Conservation (phyloP, 2,329 filamentous ascomycete genomes). For the Aaosphaeria pasadenensis region DNA sequence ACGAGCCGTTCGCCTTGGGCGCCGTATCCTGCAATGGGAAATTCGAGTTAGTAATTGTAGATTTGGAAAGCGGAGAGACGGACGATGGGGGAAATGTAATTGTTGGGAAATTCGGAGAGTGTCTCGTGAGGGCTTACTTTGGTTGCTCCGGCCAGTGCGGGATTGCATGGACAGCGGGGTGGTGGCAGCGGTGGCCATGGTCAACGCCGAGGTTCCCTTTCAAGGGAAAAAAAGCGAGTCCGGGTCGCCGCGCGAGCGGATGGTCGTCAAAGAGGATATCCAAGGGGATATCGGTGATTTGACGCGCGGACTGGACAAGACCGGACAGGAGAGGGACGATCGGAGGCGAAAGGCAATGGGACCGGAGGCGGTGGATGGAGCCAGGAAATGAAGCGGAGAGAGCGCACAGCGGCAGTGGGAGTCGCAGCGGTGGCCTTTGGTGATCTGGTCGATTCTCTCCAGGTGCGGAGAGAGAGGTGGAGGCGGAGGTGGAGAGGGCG, state of each 20-base stretch:
- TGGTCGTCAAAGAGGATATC: too few relatives aligned
- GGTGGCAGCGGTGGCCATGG: constrained; percentile 34
- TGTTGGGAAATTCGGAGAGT: background rate
- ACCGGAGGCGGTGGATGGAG: background rate
- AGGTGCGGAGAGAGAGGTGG: background rate
- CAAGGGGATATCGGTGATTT: too few relatives aligned
- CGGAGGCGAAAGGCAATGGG: background rate
- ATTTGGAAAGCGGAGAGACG: background rate
- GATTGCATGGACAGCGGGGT: constrained; percentile 56
- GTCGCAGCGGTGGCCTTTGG: too few relatives aligned
- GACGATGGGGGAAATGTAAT: background rate
- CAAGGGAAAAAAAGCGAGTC: background rate
- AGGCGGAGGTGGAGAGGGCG: background rate
- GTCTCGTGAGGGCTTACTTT: constrained; percentile 62
- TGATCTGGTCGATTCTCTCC: too few relatives aligned
- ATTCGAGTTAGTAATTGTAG: constrained; percentile 12
- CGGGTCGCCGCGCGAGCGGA: background rate
- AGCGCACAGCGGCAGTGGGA: background rate
- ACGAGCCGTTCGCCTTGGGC: constrained; percentile 90
- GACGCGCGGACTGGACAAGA: background rate
- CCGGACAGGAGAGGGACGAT: background rate
- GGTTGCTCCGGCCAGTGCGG: constrained; percentile 72
- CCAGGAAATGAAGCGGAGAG: constrained; percentile 64
- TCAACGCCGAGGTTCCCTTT: background rate
- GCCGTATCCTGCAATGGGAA: constrained; percentile 70